These are phyloP conservation scores for Pseudocercospora vitis DNA, from an alignment of 2,329 filamentous ascomycete genomes.

Conservation along the genomic window DNA sequence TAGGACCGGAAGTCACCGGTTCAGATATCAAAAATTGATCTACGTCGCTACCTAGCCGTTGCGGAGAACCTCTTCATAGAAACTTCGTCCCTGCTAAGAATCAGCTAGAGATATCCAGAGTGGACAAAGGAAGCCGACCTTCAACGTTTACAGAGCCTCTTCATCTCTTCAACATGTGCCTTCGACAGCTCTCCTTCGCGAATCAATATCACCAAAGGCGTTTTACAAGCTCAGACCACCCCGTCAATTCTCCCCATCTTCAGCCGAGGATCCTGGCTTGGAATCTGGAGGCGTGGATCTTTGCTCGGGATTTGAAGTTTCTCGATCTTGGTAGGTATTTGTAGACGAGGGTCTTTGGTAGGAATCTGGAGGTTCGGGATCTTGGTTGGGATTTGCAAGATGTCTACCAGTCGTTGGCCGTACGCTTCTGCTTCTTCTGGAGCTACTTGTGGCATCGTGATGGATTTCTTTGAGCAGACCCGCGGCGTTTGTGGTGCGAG, in stretches of 20 bases:
- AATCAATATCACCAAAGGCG: too few relatives aligned
- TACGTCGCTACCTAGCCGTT: too few relatives aligned
- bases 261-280: constrained; percentile 8
- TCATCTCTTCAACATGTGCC: too few relatives aligned
- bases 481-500: background rate
- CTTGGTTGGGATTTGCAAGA: constrained; percentile 10
- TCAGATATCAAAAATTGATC: too few relatives aligned
- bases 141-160: too few relatives aligned
- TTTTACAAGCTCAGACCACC: constrained; percentile 6
- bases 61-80: too few relatives aligned
- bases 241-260: constrained; percentile 9
- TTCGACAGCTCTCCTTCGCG: too few relatives aligned
- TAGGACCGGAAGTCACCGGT: too few relatives aligned
- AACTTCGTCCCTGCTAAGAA: too few relatives aligned
- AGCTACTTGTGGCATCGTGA: constrained; percentile 3
- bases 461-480: background rate
- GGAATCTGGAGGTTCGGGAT: constrained; percentile 3
- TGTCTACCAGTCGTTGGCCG: background rate
- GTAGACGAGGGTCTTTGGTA: constrained; percentile 3
- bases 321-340: constrained; percentile 6
- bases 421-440: constrained; percentile 7
- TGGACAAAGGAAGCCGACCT: too few relatives aligned
- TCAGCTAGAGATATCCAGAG: too few relatives aligned
- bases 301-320: background rate
- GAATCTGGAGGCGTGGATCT: constrained; percentile 7